Evolutionary conservation across 129 eudicot species (phyloP).

Genomic region (Lactuca sativa): DNA sequence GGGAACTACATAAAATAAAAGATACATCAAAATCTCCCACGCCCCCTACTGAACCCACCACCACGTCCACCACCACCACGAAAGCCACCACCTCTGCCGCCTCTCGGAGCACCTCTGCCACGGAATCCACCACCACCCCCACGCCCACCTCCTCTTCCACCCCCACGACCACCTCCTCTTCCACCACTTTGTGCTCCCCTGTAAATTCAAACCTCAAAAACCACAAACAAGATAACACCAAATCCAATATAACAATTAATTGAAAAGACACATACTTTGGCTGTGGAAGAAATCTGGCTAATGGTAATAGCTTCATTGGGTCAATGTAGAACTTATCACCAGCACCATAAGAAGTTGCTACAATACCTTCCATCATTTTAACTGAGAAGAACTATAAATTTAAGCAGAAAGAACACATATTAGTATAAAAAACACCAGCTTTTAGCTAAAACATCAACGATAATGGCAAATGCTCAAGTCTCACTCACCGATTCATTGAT

Average conservation of each 20-base stretch:
- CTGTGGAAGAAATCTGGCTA: constrained; percentile 87
- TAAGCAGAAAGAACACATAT: neutral
- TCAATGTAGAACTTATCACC: constrained; percentile 95
- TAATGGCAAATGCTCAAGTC: neutral
- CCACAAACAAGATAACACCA: neutral
- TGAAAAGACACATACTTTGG: constrained; percentile 64
- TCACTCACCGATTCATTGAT: constrained; percentile 88
- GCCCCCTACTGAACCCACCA: constrained; percentile 48
- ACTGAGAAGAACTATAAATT: constrained; percentile 54
- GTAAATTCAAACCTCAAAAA: constrained; percentile 17
- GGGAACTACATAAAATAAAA: constrained; percentile 18
- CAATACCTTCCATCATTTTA: constrained; percentile 88
- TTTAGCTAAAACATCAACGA: neutral
- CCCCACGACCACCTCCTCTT: constrained; percentile 49
- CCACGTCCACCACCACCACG: constrained; percentile 52
- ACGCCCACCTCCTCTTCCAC: constrained; percentile 54
- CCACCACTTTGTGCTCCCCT: constrained; percentile 64
- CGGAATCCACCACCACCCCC: constrained; percentile 51
- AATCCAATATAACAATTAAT: neutral
- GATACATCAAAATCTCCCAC: constrained; percentile 42
- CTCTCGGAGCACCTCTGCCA: constrained; percentile 49
- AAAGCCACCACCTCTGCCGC: constrained; percentile 48
- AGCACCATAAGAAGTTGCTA: constrained; percentile 72
- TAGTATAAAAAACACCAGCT: neutral
- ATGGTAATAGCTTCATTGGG: constrained; percentile 83